Base-by-base conservation (phyloP, 176 grass and related monocot species). In the Zea luxurians region DNA sequence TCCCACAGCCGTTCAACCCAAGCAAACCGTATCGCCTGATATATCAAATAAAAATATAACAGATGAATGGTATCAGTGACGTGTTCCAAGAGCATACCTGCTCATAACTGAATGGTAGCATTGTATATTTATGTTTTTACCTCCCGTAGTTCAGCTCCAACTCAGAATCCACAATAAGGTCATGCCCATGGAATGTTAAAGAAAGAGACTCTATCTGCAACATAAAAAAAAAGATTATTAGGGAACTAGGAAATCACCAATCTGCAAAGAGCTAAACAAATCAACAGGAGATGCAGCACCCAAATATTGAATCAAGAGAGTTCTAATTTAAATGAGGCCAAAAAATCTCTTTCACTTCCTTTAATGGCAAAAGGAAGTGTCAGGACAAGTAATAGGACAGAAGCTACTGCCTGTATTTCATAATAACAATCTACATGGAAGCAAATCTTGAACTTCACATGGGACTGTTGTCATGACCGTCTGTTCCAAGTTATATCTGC, bases 131-230 rank as follows among this genome's bases (percentile, higher is more conserved):
- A 75, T 54, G 17, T 65, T 38, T 71, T 27, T 87, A 98, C 91
- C 95, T 94, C 11, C 95, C 95, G 64, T 94, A 98, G 70, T 94
- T 98, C 10, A 98, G 89, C 76, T 98, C 95, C 80, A 98, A 64
- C 17, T 98, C 95, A 69, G 95, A 98, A 66, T 98, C 95, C 2
- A 98, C 91, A 84, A 98, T 98, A 68, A 98, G 95, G 80, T 98
- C 95, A 71, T 98, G 95, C 10, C 95, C 95, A 83, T 97, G 95
- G 75, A 97, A 97, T 40, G 95, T 97, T 71, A 97, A 80, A 2
- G 95, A 94, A 48, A 97, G 87, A 15, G 91, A 97, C 74, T 90
- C 91, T 61, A 97, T 94, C 95, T 97, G 91, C 48, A 92, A 66
- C 37, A 83, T 78, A 6, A 0, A 66, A 54, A 86, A 55, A 17